phyloP scores from a whole-genome alignment of 75 land plant genomes.

The Selaginella tamariscina region DNA sequence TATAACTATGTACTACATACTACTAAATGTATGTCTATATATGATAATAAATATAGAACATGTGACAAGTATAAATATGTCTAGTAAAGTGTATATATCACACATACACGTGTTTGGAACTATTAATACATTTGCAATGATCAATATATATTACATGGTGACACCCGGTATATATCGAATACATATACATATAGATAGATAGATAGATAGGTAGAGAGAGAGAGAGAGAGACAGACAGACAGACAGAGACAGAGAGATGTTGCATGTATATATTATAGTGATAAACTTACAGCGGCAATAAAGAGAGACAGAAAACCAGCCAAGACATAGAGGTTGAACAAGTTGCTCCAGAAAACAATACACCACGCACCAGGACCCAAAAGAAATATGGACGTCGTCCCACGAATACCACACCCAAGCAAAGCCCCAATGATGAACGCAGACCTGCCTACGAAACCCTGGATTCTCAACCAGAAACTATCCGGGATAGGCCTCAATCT shows the following conservation, averaged over 20 bases:
- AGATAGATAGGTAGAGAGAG: too few relatives aligned
- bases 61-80: background rate
- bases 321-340: constrained; percentile 19
- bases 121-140: background rate
- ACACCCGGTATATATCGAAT: background rate
- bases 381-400: constrained; percentile 22
- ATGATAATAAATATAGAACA: background rate
- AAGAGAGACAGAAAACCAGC: constrained; percentile 23
- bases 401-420: constrained; percentile 22
- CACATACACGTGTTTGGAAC: background rate
- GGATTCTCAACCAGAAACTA: background rate
- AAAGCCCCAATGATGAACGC: background rate
- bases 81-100: background rate
- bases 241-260: background rate
- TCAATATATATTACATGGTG: background rate
- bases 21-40: background rate
- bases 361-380: constrained; percentile 27
- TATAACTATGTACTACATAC: background rate
- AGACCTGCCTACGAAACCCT: background rate
- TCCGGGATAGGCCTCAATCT: background rate
- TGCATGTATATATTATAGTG: too few relatives aligned
- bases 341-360: constrained; percentile 23
- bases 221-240: constrained; percentile 5
- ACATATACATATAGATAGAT: too few relatives aligned
- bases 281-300: constrained; percentile 21